These are phyloP conservation scores for Fusarium duplospermum DNA, from an alignment of 2,329 filamentous ascomycete genomes.

Conservation along the genomic window DNA sequence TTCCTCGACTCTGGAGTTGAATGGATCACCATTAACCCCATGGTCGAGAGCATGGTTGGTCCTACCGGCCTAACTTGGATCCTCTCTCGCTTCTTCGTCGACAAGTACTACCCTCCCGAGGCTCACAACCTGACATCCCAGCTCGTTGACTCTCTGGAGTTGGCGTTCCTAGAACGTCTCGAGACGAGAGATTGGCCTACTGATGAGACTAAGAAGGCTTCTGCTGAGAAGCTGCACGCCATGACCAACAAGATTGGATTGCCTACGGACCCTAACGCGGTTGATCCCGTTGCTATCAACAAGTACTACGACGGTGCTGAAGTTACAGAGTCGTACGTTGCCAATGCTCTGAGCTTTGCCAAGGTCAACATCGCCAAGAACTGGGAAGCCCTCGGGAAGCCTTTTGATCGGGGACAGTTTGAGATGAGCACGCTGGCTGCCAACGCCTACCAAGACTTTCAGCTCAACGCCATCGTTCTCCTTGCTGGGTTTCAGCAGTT, in stretches of 20 bases:
- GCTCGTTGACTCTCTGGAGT: slow-evolving; percentile 78
- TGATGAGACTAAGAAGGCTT: slow-evolving; percentile 66
- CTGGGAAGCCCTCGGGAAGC: slow-evolving; percentile 70
- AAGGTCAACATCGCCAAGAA: slow-evolving; percentile 58
- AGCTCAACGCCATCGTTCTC: slow-evolving; percentile 76
- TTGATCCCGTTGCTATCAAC: slow-evolving; percentile 65
- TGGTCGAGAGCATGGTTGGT: neutral
- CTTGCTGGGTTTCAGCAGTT: slow-evolving; percentile 72
- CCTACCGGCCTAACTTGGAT: slow-evolving; percentile 70
- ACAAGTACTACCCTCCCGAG: slow-evolving; percentile 74
- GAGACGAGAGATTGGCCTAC: slow-evolving; percentile 73
- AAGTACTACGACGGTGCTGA: slow-evolving; percentile 67
- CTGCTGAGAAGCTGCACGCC: slow-evolving; percentile 73
- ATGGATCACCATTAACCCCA: slow-evolving; percentile 2
- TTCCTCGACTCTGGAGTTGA: slow-evolving; percentile 15
- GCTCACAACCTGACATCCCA: slow-evolving; percentile 75
- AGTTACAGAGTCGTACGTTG: slow-evolving; percentile 65
- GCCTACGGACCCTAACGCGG: slow-evolving; percentile 71
- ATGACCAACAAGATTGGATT: slow-evolving; percentile 78
- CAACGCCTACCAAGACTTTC: slow-evolving; percentile 75
- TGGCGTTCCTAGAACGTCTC: slow-evolving; percentile 71
- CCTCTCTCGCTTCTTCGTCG: slow-evolving; percentile 76
- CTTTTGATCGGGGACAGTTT: slow-evolving; percentile 71
- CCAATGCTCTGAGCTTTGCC: slow-evolving; percentile 65
- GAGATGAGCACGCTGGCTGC: slow-evolving; percentile 69